Evolutionary conservation across 2,329 filamentous ascomycete genomes (phyloP).

Genomic region (Rosellinia necatrix): DNA sequence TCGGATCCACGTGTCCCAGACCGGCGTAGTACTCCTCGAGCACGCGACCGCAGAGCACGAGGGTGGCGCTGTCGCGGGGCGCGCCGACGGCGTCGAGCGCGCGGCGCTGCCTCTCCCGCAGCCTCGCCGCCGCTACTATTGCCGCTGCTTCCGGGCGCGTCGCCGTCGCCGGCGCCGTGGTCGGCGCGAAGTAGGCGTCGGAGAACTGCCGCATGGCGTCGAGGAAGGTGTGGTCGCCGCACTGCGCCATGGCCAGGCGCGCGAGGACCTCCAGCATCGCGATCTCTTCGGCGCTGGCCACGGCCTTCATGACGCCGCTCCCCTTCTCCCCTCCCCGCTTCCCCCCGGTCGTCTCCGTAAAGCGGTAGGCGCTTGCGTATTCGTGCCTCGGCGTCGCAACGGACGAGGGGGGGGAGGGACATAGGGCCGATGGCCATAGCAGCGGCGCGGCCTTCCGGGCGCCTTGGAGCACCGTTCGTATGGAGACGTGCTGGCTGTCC

Average conservation of each 20-base stretch:
- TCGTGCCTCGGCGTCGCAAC: background rate
- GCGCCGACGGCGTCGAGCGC: background rate
- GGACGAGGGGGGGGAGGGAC: background rate
- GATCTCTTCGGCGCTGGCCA: background rate
- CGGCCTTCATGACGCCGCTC: background rate
- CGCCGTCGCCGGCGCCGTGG: conserved; percentile 1
- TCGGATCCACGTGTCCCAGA: conserved; percentile 1
- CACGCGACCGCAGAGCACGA: conserved; percentile 22
- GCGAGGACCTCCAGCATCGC: conserved; percentile 4
- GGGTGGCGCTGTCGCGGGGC: conserved; percentile 13
- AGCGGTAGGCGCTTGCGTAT: background rate
- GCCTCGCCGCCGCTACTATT: too few species aligned
- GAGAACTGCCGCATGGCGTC: conserved; percentile 21
- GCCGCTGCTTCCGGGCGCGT: too few species aligned
- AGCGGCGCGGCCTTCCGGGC: background rate
- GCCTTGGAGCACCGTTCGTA: conserved; percentile 8
- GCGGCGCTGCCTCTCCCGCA: conserved; percentile 5
- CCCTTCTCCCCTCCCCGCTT: background rate
- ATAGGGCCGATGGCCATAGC: conserved; percentile 6
- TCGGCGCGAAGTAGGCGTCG: conserved; percentile 16
- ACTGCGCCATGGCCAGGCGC: conserved; percentile 5
- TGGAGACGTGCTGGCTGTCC: conserved; percentile 19
- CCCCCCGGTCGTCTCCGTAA: background rate
- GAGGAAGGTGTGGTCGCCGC: conserved; percentile 6
- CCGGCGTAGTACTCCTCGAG: conserved; percentile 17